phyloP scores from a whole-genome alignment of 768 basidiomycete species.

The Leccinellum albellum region DNA sequence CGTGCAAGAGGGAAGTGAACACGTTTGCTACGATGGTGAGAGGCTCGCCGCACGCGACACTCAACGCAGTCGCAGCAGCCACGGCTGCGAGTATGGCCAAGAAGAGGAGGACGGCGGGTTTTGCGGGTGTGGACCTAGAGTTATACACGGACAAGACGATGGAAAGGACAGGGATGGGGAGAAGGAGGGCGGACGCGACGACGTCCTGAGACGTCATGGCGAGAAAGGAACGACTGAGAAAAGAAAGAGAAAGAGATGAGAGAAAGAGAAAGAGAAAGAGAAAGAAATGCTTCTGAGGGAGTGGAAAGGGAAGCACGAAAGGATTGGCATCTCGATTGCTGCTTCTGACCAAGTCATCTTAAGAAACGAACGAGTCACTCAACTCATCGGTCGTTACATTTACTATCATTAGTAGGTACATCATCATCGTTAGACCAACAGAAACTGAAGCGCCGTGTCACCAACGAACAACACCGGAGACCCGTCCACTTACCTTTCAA shows the following conservation, averaged over 20 bases:
- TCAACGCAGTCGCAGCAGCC: conserved; percentile 20
- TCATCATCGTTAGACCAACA: background rate
- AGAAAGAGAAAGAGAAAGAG: conserved; percentile 7
- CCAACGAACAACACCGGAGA: background rate
- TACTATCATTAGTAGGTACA: background rate
- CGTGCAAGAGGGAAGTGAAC: conserved; percentile 18
- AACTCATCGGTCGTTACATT: background rate
- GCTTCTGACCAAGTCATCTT: background rate
- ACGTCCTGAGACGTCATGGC: conserved; percentile 25
- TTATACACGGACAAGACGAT: conserved; percentile 10
- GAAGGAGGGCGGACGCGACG: conserved; percentile 25
- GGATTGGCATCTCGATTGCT: conserved; percentile 19
- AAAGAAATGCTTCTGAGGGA: background rate
- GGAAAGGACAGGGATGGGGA: conserved; percentile 22
- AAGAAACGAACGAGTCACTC: background rate
- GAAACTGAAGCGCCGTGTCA: conserved; percentile 6
- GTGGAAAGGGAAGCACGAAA: background rate
- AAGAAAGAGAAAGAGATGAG: conserved; percentile 8
- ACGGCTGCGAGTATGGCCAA: conserved; percentile 23
- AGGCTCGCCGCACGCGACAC: conserved; percentile 11
- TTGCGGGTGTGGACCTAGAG: conserved; percentile 7
- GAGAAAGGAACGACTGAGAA: conserved; percentile 17
- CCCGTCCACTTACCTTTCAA: conserved; percentile 8
- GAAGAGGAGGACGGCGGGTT: conserved; percentile 13
- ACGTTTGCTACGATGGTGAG: conserved; percentile 15